phyloP scores from a whole-genome alignment of 1,139 yeast genomes.

The Protomyces arabidopsidicola region DNA sequence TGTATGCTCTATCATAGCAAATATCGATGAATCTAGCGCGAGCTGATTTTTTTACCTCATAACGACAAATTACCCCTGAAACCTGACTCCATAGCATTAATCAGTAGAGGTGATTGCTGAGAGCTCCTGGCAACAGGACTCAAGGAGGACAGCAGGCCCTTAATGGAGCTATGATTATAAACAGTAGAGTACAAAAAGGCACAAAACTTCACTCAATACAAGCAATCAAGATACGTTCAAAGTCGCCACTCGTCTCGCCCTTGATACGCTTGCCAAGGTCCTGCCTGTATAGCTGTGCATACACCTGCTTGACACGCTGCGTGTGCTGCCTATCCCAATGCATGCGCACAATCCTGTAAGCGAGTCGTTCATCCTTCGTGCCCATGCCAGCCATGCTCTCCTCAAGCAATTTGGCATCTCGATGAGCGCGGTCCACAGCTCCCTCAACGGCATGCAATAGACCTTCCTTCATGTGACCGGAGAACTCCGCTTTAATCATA shows the following conservation, averaged over 20 bases:
- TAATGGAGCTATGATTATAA: no score
- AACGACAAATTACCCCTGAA: no score
- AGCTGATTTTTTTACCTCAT: no score
- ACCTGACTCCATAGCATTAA: no score
- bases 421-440: slow-evolving; percentile 31
- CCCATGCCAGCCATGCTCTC: slow-evolving; percentile 34
- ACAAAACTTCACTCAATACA: slow-evolving; percentile 22
- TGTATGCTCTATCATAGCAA: no score
- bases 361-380: slow-evolving; percentile 33
- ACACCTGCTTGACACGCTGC: slow-evolving; percentile 30
- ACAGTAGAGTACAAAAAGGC: no score
- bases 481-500: slow-evolving; percentile 32
- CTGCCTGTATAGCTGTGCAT: slow-evolving; percentile 28
- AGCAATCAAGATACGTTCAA: slow-evolving; percentile 32
- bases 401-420: slow-evolving; percentile 33
- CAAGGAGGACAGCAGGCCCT: no score
- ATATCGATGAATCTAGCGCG: no score
- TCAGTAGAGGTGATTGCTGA: no score
- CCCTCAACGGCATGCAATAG: slow-evolving; percentile 32
- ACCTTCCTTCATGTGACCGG: slow-evolving; percentile 35
- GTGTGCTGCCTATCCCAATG: slow-evolving; percentile 29
- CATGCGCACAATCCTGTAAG: slow-evolving; percentile 32
- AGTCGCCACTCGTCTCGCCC: slow-evolving; percentile 34
- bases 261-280: slow-evolving; percentile 32
- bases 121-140: no score